Conservation (phyloP, 306 rosid genomes). For the Malus orientalis region DNA sequence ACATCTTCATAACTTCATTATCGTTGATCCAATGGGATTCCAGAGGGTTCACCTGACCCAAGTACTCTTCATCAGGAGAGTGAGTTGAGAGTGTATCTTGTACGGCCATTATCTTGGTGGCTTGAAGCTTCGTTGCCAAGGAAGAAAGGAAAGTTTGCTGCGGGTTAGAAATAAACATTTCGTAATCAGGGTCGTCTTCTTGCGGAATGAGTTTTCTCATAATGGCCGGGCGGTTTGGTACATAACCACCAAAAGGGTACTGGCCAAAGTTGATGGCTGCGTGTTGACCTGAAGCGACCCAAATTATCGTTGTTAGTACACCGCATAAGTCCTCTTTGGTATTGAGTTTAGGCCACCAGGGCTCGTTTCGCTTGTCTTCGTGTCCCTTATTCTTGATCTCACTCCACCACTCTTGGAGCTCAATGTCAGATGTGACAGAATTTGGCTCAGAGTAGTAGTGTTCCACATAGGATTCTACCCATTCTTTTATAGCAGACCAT, state of each 20-base stretch:
- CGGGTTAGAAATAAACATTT: slow-evolving; percentile 62
- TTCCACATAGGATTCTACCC: slow-evolving; percentile 71
- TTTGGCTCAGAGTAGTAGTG: slow-evolving; percentile 61
- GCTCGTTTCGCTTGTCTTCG: slow-evolving; percentile 61
- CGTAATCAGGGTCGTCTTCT: slow-evolving; percentile 51
- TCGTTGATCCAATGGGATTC: slow-evolving; percentile 67
- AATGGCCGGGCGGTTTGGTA: slow-evolving; percentile 89
- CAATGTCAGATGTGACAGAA: slow-evolving; percentile 53
- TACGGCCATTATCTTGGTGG: slow-evolving; percentile 98
- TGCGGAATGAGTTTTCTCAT: slow-evolving; percentile 78
- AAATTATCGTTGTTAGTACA: slow-evolving; percentile 69
- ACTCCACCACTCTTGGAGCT: slow-evolving; percentile 89
- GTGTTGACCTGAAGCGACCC: slow-evolving; percentile 93
- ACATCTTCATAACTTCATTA: slow-evolving; percentile 33
- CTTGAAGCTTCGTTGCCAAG: slow-evolving; percentile 91
- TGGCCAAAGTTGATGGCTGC: slow-evolving; percentile 97
- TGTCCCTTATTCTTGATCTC: slow-evolving; percentile 87
- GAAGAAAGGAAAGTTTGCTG: slow-evolving; percentile 65
- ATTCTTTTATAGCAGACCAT: slow-evolving; percentile 92
- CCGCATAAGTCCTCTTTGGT: slow-evolving; percentile 58
- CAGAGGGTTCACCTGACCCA: slow-evolving; percentile 63
- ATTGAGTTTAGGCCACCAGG: slow-evolving; percentile 91
- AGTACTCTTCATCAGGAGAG: slow-evolving; percentile 93
- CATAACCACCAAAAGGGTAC: slow-evolving; percentile 92
- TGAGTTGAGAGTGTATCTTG: slow-evolving; percentile 87